phyloP scores from a whole-genome alignment of 371 early-diverging fungal species.

The Dinochytrium kinnereticum region DNA sequence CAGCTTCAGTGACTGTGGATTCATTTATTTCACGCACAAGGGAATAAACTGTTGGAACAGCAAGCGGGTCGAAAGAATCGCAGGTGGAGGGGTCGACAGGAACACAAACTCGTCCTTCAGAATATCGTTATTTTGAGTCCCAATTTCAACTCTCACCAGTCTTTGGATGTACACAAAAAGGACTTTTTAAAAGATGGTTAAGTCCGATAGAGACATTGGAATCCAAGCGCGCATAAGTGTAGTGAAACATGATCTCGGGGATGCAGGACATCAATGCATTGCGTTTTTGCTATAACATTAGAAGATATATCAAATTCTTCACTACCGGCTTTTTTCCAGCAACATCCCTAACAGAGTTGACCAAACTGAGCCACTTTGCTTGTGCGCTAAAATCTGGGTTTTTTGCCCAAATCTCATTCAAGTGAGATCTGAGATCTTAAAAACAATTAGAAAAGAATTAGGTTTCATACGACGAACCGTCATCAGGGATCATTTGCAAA shows the following conservation, averaged over 20 bases:
- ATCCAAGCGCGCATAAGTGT: conserved; percentile 94
- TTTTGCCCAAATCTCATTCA: conserved; percentile 39
- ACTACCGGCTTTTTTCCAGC: neutral
- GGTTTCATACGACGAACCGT: conserved; percentile 44
- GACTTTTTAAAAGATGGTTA: conserved; percentile 98
- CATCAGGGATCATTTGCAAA: conserved; percentile 75
- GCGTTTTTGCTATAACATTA: neutral
- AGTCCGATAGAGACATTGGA: conserved; percentile 88
- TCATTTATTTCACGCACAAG: conserved; percentile 65
- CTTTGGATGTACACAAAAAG: conserved; percentile 98
- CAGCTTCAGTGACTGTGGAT: neutral
- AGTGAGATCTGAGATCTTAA: conserved; percentile 51
- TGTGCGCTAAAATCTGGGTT: conserved; percentile 6
- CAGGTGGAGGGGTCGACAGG: conserved; percentile 80
- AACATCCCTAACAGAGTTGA: conserved; percentile 4
- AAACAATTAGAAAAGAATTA: conserved; percentile 50
- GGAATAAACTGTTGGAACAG: conserved; percentile 73
- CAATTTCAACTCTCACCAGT: conserved; percentile 54
- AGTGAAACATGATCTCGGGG: conserved; percentile 82
- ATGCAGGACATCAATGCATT: neutral
- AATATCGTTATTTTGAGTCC: neutral
- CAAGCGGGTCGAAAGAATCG: conserved; percentile 81
- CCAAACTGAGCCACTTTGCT: conserved; percentile 33
- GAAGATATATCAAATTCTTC: neutral
- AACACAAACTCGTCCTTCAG: conserved; percentile 83